phyloP scores from a whole-genome alignment of 768 basidiomycete genomes.

The Candolleomyces aberdarensis region DNA sequence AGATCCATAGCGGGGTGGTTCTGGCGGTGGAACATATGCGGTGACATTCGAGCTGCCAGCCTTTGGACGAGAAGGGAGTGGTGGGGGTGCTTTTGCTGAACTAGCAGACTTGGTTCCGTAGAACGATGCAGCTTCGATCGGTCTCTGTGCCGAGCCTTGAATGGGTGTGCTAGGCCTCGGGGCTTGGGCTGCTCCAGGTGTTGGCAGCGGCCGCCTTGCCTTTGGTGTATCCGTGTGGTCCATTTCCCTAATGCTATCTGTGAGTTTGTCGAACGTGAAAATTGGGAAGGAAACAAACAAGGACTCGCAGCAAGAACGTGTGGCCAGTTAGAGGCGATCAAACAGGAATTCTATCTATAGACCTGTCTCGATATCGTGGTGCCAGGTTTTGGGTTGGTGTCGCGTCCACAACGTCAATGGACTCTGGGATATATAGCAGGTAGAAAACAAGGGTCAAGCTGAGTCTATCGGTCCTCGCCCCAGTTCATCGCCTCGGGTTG shows the following conservation, averaged over 20 bases:
- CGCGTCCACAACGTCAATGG: neutral
- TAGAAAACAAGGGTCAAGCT: neutral
- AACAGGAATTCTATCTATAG: too few relatives aligned
- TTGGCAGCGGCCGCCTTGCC: conserved; percentile 45
- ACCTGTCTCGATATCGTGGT: too few relatives aligned
- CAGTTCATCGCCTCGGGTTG: neutral
- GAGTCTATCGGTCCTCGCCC: neutral
- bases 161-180: conserved; percentile 41
- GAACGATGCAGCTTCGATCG: conserved; percentile 34
- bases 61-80: conserved; percentile 36
- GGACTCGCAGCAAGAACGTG: conserved; percentile 1
- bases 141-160: conserved; percentile 18
- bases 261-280: conserved; percentile 9
- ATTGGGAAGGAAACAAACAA: conserved; percentile 6
- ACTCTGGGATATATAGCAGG: neutral
- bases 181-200: conserved; percentile 33
- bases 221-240: conserved; percentile 45
- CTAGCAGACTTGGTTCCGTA: conserved; percentile 24
- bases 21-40: conserved; percentile 29
- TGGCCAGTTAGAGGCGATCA: too few relatives aligned
- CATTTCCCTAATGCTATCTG: conserved; percentile 27
- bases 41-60: conserved; percentile 44
- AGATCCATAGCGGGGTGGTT: conserved; percentile 35
- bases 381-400: too few relatives aligned
- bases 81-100: conserved; percentile 25